A percentile compares a stretch with the other conserved stretches of the same genome.
phyloP scores from a whole-genome alignment of 192 early-diverging fungal species.

The Coemansia reversa region DNA sequence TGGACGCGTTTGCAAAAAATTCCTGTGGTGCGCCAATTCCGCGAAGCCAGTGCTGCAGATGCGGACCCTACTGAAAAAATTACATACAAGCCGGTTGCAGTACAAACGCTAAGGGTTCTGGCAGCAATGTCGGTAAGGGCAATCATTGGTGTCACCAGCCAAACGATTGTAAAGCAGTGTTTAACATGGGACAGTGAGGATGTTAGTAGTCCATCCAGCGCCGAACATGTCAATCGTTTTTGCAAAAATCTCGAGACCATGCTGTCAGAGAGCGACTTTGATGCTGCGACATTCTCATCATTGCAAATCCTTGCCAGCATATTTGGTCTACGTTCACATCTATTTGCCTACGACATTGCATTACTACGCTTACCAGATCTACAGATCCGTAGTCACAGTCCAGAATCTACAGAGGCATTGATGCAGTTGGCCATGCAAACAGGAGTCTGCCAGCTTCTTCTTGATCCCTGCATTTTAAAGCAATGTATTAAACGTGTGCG shows the following conservation, averaged over 20 bases:
- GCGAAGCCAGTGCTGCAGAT: neutral
- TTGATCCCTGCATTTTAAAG: conserved; percentile 20
- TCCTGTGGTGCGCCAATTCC: conserved; percentile 8
- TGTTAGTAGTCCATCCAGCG: neutral
- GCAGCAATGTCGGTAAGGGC: conserved; percentile 11
- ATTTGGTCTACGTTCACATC: conserved; percentile 21
- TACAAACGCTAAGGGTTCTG: conserved; percentile 11
- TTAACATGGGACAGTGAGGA: conserved; percentile 14
- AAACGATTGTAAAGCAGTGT: conserved; percentile 8
- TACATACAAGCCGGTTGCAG: conserved; percentile 16
- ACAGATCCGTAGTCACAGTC: conserved; percentile 30
- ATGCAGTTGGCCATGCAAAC: conserved; percentile 26
- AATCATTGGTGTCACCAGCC: conserved; percentile 3
- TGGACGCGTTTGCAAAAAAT: conserved; percentile 42
- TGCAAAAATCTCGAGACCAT: neutral
- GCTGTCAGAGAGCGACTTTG: conserved; percentile 1
- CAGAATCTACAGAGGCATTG: conserved; percentile 35
- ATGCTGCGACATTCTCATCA: conserved; percentile 7
- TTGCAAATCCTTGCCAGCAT: conserved; percentile 26
- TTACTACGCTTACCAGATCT: conserved; percentile 25
- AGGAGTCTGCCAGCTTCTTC: conserved; percentile 20
- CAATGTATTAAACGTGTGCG: neutral
- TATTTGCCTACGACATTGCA: conserved; percentile 8
- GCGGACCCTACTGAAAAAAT: neutral
- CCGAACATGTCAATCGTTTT: neutral